phyloP scores from a whole-genome alignment of 441 rosid genomes.

The Jatropha multifida region DNA sequence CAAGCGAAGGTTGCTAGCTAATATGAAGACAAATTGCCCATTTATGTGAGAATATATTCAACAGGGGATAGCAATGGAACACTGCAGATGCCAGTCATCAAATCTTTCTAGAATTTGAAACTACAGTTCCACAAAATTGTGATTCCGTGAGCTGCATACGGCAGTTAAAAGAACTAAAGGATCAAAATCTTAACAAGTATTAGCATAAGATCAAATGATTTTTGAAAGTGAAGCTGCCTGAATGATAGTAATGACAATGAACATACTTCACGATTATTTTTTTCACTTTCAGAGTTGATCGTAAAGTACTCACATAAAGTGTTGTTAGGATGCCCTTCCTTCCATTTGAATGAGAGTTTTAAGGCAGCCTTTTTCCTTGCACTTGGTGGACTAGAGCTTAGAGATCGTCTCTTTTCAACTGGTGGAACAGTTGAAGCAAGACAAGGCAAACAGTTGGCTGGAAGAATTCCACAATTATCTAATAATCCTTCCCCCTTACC shows the following conservation, averaged over 20 bases:
- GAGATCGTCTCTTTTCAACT: conserved; percentile 72
- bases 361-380: conserved; percentile 56
- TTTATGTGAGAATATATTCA: not conserved
- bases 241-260: conserved; percentile 4
- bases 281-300: not conserved
- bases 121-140: too few relatives aligned
- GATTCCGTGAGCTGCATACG: too few relatives aligned
- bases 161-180: too few relatives aligned
- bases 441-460: conserved; percentile 80
- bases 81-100: not conserved
- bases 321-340: conserved; percentile 59
- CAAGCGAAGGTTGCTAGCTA: not conserved
- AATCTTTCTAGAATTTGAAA: not conserved
- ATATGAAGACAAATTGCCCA: not conserved
- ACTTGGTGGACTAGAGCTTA: conserved; percentile 71
- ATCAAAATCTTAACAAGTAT: too few relatives aligned
- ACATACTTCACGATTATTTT: not conserved
- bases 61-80: not conserved
- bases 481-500: conserved; percentile 56
- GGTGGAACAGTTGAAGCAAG: conserved; percentile 63
- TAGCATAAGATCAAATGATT: not conserved
- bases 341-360: conserved; percentile 73
- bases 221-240: not conserved
- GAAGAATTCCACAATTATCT: conserved; percentile 74
- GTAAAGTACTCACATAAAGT: conserved; percentile 48